Percentiles rank a stretch among this genome's conserved stretches.
These are phyloP conservation scores for Epichloe amarillans DNA, from an alignment of 2,329 filamentous ascomycete genomes.

Conservation along the genomic window DNA sequence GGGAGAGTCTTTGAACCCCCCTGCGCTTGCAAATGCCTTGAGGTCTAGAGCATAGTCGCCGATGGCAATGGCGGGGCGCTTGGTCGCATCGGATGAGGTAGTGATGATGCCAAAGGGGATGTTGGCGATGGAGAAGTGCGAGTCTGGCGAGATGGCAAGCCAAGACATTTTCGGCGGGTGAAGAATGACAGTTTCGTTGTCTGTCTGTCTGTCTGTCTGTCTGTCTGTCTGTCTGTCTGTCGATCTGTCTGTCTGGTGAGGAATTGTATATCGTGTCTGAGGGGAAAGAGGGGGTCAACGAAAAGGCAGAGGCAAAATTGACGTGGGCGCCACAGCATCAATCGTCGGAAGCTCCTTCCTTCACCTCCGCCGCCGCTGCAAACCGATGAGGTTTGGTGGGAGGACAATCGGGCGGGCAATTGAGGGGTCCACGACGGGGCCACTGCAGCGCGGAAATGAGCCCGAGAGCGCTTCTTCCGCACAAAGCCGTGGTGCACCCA, in stretches of 20 bases:
- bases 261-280: too few species aligned
- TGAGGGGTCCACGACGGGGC: background rate
- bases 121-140: conserved; percentile 59
- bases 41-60: conserved; percentile 61
- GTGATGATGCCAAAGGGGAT: conserved; percentile 76
- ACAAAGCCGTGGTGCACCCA: background rate
- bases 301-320: background rate
- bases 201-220: too few species aligned
- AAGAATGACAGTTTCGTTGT: too few species aligned
- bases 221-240: too few species aligned
- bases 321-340: background rate
- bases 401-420: background rate
- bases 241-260: too few species aligned
- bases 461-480: background rate
- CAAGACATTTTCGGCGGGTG: conserved; percentile 10
- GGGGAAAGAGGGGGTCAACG: too few species aligned
- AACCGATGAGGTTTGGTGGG: background rate
- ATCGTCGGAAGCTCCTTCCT: conserved; percentile 1
- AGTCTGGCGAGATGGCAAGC: conserved; percentile 13
- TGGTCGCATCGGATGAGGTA: conserved; percentile 39
- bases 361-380: background rate
- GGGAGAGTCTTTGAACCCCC: conserved; percentile 24
- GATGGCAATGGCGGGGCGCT: conserved; percentile 57
- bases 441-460: background rate
- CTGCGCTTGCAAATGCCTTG: conserved; percentile 37